Conservation (phyloP, 345 rosid genomes). For the Hypericum androsaemum region DNA sequence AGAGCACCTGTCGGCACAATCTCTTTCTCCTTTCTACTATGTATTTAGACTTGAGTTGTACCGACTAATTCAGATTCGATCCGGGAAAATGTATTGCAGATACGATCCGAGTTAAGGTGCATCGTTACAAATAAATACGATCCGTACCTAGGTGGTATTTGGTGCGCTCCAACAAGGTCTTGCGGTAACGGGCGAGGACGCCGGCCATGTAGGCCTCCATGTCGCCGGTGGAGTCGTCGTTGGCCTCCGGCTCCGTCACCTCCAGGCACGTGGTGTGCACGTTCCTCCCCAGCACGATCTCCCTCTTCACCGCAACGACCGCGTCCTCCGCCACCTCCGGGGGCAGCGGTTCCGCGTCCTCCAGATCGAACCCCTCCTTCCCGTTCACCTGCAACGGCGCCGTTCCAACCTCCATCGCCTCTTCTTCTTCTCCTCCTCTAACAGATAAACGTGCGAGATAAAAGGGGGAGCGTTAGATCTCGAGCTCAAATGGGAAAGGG, state of each 20-base stretch:
- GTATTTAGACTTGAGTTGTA: too few relatives aligned
- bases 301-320: conserved; percentile 20
- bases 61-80: too few relatives aligned
- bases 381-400: background rate
- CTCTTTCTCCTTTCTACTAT: too few relatives aligned
- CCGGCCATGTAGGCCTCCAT: conserved; percentile 94
- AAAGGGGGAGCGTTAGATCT: too few relatives aligned
- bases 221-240: conserved; percentile 86
- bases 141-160: conserved; percentile 62
- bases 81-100: too few relatives aligned
- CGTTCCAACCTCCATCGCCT: too few relatives aligned
- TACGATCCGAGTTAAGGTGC: too few relatives aligned
- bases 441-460: too few relatives aligned
- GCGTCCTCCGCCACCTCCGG: conserved; percentile 17
- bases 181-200: conserved; percentile 75
- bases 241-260: conserved; percentile 78
- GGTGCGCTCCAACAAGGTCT: conserved; percentile 67
- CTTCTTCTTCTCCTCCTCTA: too few relatives aligned
- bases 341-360: conserved; percentile 38
- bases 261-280: conserved; percentile 70
- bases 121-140: too few relatives aligned
- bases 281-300: conserved; percentile 77
- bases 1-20: too few relatives aligned
- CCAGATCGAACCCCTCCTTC: conserved; percentile 39
- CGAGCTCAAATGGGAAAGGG: too few relatives aligned